Conservation (phyloP, 805 yeast species). For the Kurtzmaniella fragi region DNA sequence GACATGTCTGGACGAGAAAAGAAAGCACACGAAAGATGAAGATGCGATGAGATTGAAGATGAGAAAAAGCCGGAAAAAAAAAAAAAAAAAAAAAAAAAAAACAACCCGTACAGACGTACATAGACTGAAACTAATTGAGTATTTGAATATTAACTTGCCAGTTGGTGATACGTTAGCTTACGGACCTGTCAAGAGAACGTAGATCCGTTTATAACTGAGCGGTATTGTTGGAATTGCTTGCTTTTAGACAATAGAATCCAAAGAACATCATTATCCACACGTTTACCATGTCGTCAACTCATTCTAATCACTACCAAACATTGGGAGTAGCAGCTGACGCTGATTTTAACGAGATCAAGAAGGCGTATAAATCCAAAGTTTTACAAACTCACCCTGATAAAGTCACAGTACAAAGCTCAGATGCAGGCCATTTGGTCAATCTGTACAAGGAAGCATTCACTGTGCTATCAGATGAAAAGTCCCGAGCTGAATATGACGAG, state of each 20-base stretch:
- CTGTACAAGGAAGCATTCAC: constrained; percentile 61
- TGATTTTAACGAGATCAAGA: constrained; percentile 39
- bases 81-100: constrained; percentile 3
- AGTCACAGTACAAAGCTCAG: constrained; percentile 2
- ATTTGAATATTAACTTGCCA: no score
- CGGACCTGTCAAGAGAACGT: no score
- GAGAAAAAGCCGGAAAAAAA: constrained; percentile 1
- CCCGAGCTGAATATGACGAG: constrained; percentile 49
- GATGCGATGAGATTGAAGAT: background rate
- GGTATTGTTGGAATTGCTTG: no score
- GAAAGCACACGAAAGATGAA: background rate
- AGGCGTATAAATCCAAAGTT: constrained; percentile 60
- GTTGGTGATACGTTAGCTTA: no score
- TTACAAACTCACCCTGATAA: constrained; percentile 81
- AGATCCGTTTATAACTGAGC: no score
- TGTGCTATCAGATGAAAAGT: constrained; percentile 38
- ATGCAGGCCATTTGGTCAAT: constrained; percentile 22
- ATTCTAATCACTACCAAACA: constrained; percentile 46
- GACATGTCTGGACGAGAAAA: constrained; percentile 7
- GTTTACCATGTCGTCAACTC: no score
- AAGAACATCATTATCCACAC: no score
- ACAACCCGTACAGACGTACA: background rate
- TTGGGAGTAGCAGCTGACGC: constrained; percentile 47
- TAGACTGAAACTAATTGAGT: no score
- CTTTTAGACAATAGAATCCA: no score